Conservation (phyloP, 768 basidiomycete genomes). For the Mycena kentingensis region DNA sequence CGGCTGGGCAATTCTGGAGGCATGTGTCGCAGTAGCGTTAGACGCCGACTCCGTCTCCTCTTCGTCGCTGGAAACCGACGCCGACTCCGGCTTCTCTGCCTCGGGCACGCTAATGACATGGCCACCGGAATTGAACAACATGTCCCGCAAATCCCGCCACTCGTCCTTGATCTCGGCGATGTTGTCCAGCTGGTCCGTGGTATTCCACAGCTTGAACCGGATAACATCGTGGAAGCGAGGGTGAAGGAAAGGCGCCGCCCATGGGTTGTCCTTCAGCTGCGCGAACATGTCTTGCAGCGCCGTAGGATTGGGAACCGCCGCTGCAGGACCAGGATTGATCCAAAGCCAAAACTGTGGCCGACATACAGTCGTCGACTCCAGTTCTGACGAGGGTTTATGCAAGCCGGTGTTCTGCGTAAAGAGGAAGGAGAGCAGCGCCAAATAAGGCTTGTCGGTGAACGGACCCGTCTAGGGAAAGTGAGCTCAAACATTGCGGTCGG, state of each 20-base stretch:
- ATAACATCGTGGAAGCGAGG: constrained; percentile 85
- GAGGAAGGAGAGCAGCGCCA: constrained; percentile 88
- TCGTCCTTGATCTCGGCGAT: constrained; percentile 85
- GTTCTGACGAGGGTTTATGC: constrained; percentile 50
- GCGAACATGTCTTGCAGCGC: constrained; percentile 83
- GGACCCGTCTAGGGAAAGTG: no score
- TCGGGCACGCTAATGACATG: constrained; percentile 64
- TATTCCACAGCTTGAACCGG: constrained; percentile 95
- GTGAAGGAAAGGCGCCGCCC: constrained; percentile 92
- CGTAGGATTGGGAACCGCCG: constrained; percentile 75
- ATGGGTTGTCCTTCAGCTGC: constrained; percentile 76
- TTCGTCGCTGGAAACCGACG: constrained; percentile 41
- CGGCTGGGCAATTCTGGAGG: not conserved
- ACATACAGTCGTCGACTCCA: constrained; percentile 53
- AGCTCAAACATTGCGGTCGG: no score
- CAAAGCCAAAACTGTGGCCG: constrained; percentile 93
- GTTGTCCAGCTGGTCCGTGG: constrained; percentile 91
- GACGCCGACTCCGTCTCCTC: constrained; percentile 34
- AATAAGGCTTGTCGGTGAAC: constrained; percentile 96
- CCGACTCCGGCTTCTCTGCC: constrained; percentile 36
- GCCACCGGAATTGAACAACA: constrained; percentile 87
- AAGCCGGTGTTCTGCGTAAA: constrained; percentile 91
- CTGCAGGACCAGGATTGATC: constrained; percentile 94
- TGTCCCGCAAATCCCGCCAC: constrained; percentile 73
- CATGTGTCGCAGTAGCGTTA: constrained; percentile 45